Base-by-base conservation (phyloP, 306 rosid species). In the Vachellia collinsii region DNA sequence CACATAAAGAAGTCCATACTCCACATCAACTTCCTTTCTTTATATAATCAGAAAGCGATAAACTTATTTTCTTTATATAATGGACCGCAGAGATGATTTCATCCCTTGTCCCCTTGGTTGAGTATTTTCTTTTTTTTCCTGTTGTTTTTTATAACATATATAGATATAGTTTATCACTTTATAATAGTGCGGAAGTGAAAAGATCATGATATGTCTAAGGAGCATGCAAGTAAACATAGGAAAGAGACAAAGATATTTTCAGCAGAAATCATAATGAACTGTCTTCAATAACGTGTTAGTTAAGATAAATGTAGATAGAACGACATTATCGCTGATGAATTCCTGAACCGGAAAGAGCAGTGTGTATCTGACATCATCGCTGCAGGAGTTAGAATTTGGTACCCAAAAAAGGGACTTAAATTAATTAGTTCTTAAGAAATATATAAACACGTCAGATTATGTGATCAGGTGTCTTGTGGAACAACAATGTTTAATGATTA, bases 361-460 rank as follows among this genome's bases (percentile, higher is more conserved):
- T 76, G 14, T 70, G 13, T 70, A 36, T 34, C 72, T 64, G 37
- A 58, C 64, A 50, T 78, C 70, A 50, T 81, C 72, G 39, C 38
- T 58, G 11, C 36, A 54, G 44, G 4, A 25, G 39, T 29, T 29
- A 1, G 67, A 61, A 23, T 59, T 59, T 59, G 6, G 38, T 23
- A 1, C 7, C 16, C 62, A 20, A 25, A n/a, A 5, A 61, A 29
- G 17, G 16, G 14, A 61, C 38, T 61, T 23, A 25, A 59, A 61
- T 61, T 61, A 61, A 61, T 25, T 61, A 61, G 25, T 25, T 12
- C 38, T 25, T 12, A 61, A 11, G 65, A 59, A 10, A 59, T 59
- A 59, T 59, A 59, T 59, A 58, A 22, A 58, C 13, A 58, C 36
- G 2, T 23, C 16, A 59, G 13, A n/a, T 20, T 6, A 50, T 50